These are phyloP conservation scores for Hirsutella rhossiliensis DNA, from an alignment of 2,329 filamentous ascomycete genomes.

Conservation along the genomic window DNA sequence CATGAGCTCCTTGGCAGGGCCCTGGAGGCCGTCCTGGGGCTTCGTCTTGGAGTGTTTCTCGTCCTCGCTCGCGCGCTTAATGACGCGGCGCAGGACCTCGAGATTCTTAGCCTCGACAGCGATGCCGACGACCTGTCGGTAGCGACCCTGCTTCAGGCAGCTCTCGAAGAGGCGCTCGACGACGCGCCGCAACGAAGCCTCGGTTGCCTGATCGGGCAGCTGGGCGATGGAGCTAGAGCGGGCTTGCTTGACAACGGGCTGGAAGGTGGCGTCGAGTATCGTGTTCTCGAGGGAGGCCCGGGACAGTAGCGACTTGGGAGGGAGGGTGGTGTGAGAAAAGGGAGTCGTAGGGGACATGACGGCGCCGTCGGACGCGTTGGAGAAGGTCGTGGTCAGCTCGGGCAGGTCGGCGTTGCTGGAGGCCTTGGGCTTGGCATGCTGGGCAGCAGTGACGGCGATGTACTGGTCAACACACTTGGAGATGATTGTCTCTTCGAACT, in stretches of 20 bases:
- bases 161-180: constrained; percentile 86
- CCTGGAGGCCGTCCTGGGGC: constrained; percentile 32
- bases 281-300: constrained; percentile 58
- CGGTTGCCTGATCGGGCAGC: constrained; percentile 55
- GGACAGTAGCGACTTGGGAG: constrained; percentile 90
- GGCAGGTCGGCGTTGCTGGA: constrained; percentile 39
- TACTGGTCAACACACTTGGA: constrained; percentile 98
- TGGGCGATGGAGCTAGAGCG: constrained; percentile 51
- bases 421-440: constrained; percentile 32
- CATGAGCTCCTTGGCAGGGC: constrained; percentile 81
- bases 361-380: constrained; percentile 53
- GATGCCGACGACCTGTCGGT: constrained; percentile 93
- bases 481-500: constrained; percentile 98
- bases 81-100: constrained; percentile 73
- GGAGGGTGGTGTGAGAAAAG: constrained; percentile 86
- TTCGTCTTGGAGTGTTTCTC: constrained; percentile 58
- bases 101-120: constrained; percentile 90
- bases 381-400: constrained; percentile 73
- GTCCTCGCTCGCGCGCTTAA: constrained; percentile 78
- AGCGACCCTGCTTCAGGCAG: constrained; percentile 76
- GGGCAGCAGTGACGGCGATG: constrained; percentile 58
- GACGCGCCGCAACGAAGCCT: constrained; percentile 68
- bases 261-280: constrained; percentile 46
- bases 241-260: constrained; percentile 38
- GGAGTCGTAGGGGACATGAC: constrained; percentile 83